These are phyloP conservation scores for Leishmania tropica DNA, from an alignment of 208 protist genomes.

Conservation along the genomic window DNA sequence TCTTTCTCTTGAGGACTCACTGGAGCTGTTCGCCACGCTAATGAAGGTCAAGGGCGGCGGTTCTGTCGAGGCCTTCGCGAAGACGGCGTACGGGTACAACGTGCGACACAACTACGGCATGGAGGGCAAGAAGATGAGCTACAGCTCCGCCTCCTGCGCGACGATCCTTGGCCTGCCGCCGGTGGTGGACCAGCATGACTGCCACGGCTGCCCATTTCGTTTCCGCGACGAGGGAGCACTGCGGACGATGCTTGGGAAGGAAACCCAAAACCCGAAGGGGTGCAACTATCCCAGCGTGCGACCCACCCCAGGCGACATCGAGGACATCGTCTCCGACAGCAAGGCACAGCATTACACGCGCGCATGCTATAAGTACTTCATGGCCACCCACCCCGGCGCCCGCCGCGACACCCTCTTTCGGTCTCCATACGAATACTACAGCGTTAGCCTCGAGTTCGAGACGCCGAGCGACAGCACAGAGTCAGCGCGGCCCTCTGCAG, in stretches of 20 bases:
- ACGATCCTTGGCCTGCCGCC: conserved; percentile 87
- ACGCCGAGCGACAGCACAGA: conserved; percentile 17
- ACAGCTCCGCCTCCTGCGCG: conserved; percentile 82
- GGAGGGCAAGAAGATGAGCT: conserved; percentile 92
- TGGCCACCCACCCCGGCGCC: conserved; percentile 81
- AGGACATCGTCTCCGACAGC: conserved; percentile 88
- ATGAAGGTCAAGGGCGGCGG: conserved; percentile 87
- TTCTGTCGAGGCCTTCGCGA: conserved; percentile 72
- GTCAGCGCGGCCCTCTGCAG: conserved; percentile 13
- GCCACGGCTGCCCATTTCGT: conserved; percentile 92
- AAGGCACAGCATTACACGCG: conserved; percentile 89
- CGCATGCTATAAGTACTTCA: conserved; percentile 92
- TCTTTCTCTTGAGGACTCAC: conserved; percentile 80
- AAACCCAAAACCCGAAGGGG: conserved; percentile 61
- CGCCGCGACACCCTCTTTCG: conserved; percentile 87
- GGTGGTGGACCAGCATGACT: conserved; percentile 77
- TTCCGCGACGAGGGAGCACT: conserved; percentile 78
- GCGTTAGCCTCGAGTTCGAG: conserved; percentile 58
- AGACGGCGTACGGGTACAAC: conserved; percentile 92
- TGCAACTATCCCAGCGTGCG: conserved; percentile 43
- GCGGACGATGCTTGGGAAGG: conserved; percentile 50
- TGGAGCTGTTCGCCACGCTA: conserved; percentile 83
- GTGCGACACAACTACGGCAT: conserved; percentile 92
- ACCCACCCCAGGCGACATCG: conserved; percentile 68
- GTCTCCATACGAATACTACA: conserved; percentile 89